Percentiles rank a stretch among this genome's conserved stretches.
Conservation (phyloP, 352 stramenopile genomes). For the Phytophthora sansomeana region DNA sequence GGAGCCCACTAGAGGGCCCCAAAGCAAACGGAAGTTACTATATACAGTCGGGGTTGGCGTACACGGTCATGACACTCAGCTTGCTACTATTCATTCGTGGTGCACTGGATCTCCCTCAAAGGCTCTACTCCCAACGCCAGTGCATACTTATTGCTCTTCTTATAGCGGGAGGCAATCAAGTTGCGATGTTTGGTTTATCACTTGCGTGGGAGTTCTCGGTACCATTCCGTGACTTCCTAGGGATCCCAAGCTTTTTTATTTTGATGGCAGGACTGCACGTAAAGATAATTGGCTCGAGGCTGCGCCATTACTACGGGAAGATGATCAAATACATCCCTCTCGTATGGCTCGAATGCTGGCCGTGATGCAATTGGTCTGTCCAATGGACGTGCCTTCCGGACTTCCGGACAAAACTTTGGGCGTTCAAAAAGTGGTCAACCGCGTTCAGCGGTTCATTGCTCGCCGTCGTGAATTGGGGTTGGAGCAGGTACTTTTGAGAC, state of each 20-base stretch:
- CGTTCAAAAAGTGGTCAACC: slow-evolving; percentile 67
- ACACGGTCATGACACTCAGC: slow-evolving; percentile 20
- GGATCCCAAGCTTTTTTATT: neutral
- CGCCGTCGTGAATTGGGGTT: slow-evolving; percentile 71
- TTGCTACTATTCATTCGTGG: slow-evolving; percentile 23
- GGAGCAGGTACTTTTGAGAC: slow-evolving; percentile 50
- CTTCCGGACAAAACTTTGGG: slow-evolving; percentile 67
- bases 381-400: slow-evolving; percentile 53
- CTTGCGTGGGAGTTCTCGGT: slow-evolving; percentile 29
- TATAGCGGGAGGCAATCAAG: slow-evolving; percentile 8
- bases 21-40: slow-evolving; percentile 10
- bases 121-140: slow-evolving; percentile 23
- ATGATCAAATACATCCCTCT: slow-evolving; percentile 21
- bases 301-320: slow-evolving; percentile 8
- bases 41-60: slow-evolving; percentile 19
- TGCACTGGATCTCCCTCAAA: slow-evolving; percentile 13
- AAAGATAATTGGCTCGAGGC: slow-evolving; percentile 10
- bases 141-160: slow-evolving; percentile 15
- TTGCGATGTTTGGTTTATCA: slow-evolving; percentile 12
- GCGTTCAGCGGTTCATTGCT: slow-evolving; percentile 56
- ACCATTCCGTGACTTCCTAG: slow-evolving; percentile 28
- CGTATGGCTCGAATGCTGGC: slow-evolving; percentile 67
- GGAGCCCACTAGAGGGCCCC: slow-evolving; percentile 5
- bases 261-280: slow-evolving; percentile 20
- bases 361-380: slow-evolving; percentile 68